Base-by-base conservation (phyloP, 257 asterid species). In the Verbena officinalis region DNA sequence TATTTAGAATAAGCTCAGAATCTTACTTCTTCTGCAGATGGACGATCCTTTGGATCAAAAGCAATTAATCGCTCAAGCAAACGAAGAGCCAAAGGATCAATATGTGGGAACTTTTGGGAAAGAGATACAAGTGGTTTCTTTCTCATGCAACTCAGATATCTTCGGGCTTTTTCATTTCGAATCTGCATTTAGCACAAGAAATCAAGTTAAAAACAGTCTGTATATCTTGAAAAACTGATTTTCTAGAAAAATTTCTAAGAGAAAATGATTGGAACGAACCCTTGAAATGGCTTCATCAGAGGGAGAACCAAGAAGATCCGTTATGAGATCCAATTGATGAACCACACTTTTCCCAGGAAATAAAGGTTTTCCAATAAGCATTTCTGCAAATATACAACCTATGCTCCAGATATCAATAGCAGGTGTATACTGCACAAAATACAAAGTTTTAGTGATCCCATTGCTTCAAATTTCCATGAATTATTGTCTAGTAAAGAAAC, bases 401-500 rank as follows among this genome's bases (percentile, higher is more conserved):
- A 87, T 75, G 79, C 95, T 85, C 95, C 95, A 87, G 49, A 85
- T 79, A 67, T 87, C 95, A 72, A 85, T 83, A 19, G 93, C 93
- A 10, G 93, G 88, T 36, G 93, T 84, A 56, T 87, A 87, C 95
- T 87, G 88, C 75, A 78, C 69, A 49, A 77, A 46, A 39, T 6
- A 48, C 36, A 39, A 20, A 4, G 27, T 39, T 58, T 12, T 65
- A 61, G 63, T 51, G 45, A 46, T 40, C 42, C n/a, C 9, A 11
- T 31, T 40, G 14, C 22, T 27, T 51, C 58, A 59, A 42, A 15
- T 22, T 66, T 42, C 34, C 5, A 21, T 27, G 51, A 33, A 30
- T 14, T 15, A 51, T 50, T 50, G 19, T 22, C 22, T 50, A 21
- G 22, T 15, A 51, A 49, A 49, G 17, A 31, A 52, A 67, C 30